phyloP scores from a whole-genome alignment of 2,329 filamentous ascomycete genomes.

The Epichloe amarillans region DNA sequence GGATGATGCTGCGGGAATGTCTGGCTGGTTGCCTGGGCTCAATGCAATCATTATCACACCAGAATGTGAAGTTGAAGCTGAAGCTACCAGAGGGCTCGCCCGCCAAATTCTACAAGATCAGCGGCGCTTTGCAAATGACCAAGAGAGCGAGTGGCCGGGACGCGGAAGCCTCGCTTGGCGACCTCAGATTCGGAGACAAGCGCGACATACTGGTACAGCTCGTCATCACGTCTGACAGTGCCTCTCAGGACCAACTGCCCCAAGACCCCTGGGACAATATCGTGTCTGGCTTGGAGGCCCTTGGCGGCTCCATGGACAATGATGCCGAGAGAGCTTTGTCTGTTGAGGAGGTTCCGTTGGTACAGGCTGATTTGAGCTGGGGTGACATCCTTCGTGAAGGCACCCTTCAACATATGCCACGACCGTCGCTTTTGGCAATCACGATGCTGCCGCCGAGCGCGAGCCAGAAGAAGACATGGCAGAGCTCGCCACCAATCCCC shows the following conservation, averaged over 20 bases:
- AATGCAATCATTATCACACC: conserved; percentile 89
- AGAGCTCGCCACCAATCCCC: conserved; percentile 66
- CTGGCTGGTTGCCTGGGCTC: conserved; percentile 84
- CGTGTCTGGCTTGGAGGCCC: conserved; percentile 84
- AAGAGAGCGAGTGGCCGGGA: conserved; percentile 91
- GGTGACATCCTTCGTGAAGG: conserved; percentile 88
- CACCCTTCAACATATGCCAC: conserved; percentile 68
- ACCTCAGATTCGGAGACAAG: conserved; percentile 92
- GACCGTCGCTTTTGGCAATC: conserved; percentile 84
- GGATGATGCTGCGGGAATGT: conserved; percentile 99
- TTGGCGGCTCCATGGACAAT: conserved; percentile 75
- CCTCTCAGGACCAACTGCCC: conserved; percentile 69
- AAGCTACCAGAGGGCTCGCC: conserved; percentile 90
- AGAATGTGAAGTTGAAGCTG: conserved; percentile 93
- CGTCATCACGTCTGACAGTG: conserved; percentile 76
- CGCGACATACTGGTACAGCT: conserved; percentile 85
- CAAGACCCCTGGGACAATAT: conserved; percentile 97
- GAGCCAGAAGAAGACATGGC: conserved; percentile 53
- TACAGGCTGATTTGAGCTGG: conserved; percentile 89
- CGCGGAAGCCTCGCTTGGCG: conserved; percentile 82
- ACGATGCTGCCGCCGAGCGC: conserved; percentile 72
- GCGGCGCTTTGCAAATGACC: conserved; percentile 86
- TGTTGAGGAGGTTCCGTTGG: conserved; percentile 86
- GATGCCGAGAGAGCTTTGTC: conserved; percentile 75
- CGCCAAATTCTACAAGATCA: conserved; percentile 97